A percentile compares a stretch with the other conserved stretches of the same genome.
phyloP scores from a whole-genome alignment of 352 stramenopile genomes.

The Aphanomyces astaci region DNA sequence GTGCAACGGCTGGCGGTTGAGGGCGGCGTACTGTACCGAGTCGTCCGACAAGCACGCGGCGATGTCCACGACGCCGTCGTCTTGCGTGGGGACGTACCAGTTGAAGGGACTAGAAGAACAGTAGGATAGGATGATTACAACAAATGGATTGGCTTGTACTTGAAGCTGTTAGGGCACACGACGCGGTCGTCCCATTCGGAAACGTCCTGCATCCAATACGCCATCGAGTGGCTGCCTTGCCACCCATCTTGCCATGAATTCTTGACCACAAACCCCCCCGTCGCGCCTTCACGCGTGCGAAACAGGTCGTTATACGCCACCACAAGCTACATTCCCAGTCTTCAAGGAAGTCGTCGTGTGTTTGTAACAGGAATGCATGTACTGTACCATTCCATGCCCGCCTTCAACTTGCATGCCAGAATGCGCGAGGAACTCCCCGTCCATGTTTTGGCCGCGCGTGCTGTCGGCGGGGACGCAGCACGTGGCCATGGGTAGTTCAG shows the following conservation, averaged over 20 bases:
- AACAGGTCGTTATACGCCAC: constrained; percentile 62
- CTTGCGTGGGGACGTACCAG: constrained; percentile 14
- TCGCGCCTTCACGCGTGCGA: constrained; percentile 50
- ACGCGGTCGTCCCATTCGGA: constrained; percentile 58
- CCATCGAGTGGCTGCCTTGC: constrained; percentile 53
- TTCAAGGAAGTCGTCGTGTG: too few species aligned
- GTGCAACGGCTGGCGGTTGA: constrained; percentile 52
- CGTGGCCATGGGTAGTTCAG: constrained; percentile 39
- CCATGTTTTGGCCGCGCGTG: constrained; percentile 53
- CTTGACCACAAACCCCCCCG: constrained; percentile 62
- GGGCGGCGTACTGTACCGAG: constrained; percentile 45
- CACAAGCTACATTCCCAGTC: constrained; percentile 30
- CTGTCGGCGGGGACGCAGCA: constrained; percentile 44
- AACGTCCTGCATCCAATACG: constrained; percentile 68
- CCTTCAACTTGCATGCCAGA: constrained; percentile 42
- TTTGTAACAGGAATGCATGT: too few species aligned
- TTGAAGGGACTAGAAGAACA: constrained; percentile 9
- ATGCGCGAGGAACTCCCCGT: constrained; percentile 54
- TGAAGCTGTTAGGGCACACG: constrained; percentile 66
- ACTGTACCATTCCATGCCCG: constrained; percentile 50
- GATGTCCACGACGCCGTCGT: constrained; percentile 26
- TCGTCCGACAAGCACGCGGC: constrained; percentile 48
- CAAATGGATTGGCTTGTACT: too few species aligned
- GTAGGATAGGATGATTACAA: too few species aligned
- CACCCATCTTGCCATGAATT: constrained; percentile 69